Evolutionary conservation across 352 stramenopile genomes (phyloP).

Genomic region (Nothophytophthora sp.): DNA sequence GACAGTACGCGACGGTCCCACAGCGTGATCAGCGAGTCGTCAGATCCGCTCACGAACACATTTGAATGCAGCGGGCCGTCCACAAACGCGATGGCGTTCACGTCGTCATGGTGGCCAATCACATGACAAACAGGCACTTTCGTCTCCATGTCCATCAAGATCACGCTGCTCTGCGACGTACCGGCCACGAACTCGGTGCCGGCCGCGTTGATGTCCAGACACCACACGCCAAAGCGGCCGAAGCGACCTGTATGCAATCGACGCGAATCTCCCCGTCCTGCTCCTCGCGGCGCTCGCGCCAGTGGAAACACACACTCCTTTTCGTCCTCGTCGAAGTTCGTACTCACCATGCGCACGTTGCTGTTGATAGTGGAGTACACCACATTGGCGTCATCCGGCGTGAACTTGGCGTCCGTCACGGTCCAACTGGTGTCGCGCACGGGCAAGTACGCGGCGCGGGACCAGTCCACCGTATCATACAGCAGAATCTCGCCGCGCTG

Average conservation of each 20-base stretch:
- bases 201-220: slow-evolving; percentile 71
- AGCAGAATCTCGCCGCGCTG: slow-evolving; percentile 69
- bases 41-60: slow-evolving; percentile 84
- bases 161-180: slow-evolving; percentile 70
- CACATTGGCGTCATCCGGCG: slow-evolving; percentile 62
- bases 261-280: slow-evolving; percentile 12
- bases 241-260: slow-evolving; percentile 25
- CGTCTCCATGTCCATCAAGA: slow-evolving; percentile 85
- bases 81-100: slow-evolving; percentile 87
- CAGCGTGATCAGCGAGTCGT: slow-evolving; percentile 83
- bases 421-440: slow-evolving; percentile 83
- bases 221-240: slow-evolving; percentile 76
- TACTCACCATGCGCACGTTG: slow-evolving; percentile 81
- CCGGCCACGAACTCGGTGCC: slow-evolving; percentile 84
- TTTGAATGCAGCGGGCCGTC: slow-evolving; percentile 81
- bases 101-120: slow-evolving; percentile 70
- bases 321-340: slow-evolving; percentile 51
- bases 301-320: slow-evolving; percentile 57
- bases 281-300: slow-evolving; percentile 22
- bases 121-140: slow-evolving; percentile 67
- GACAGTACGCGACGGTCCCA: slow-evolving; percentile 84
- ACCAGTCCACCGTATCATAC: slow-evolving; percentile 78
- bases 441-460: slow-evolving; percentile 43
- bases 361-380: slow-evolving; percentile 85
- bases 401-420: slow-evolving; percentile 85